These are phyloP conservation scores for Cyclocybe cylindracea DNA, from an alignment of 768 basidiomycete genomes.

Conservation along the genomic window DNA sequence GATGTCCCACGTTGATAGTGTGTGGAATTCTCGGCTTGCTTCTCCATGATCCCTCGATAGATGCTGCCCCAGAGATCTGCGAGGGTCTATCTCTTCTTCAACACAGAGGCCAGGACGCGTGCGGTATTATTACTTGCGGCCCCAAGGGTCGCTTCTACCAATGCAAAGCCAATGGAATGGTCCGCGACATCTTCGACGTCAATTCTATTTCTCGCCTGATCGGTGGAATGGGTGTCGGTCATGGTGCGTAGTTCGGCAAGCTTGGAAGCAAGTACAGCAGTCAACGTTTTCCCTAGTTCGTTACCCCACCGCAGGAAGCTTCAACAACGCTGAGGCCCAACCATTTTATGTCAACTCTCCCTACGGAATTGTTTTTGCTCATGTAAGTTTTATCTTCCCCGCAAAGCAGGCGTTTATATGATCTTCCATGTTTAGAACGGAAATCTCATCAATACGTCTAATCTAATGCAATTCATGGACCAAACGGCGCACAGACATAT, in stretches of 20 bases:
- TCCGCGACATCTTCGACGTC: slow-evolving; percentile 92
- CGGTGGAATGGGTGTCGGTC: slow-evolving; percentile 97
- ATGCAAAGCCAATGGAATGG: slow-evolving; percentile 99
- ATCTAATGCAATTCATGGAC: slow-evolving; percentile 92
- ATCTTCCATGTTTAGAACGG: slow-evolving; percentile 69
- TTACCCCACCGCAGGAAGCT: slow-evolving; percentile 97
- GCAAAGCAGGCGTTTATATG: slow-evolving; percentile 5
- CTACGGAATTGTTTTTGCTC: slow-evolving; percentile 97
- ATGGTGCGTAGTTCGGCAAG: slow-evolving; percentile 55
- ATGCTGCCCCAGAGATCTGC: slow-evolving; percentile 85
- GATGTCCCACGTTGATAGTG: slow-evolving; percentile 42
- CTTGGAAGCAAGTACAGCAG: slow-evolving; percentile 1
- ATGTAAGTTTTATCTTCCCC: slow-evolving; percentile 55
- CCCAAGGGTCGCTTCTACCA: slow-evolving; percentile 95
- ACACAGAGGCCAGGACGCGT: slow-evolving; percentile 97
- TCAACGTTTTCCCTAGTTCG: slow-evolving; percentile 58
- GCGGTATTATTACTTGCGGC: slow-evolving; percentile 96
- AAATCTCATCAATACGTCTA: slow-evolving; percentile 90
- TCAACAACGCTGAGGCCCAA: slow-evolving; percentile 95
- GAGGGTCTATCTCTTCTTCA: slow-evolving; percentile 96
- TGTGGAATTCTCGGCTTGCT: slow-evolving; percentile 93
- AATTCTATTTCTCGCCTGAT: slow-evolving; percentile 73
- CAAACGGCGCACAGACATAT: slow-evolving; percentile 96
- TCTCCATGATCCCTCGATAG: slow-evolving; percentile 70
- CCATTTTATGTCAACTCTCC: slow-evolving; percentile 99